phyloP scores from a whole-genome alignment of 441 rosid genomes.

The Kokia cookei region DNA sequence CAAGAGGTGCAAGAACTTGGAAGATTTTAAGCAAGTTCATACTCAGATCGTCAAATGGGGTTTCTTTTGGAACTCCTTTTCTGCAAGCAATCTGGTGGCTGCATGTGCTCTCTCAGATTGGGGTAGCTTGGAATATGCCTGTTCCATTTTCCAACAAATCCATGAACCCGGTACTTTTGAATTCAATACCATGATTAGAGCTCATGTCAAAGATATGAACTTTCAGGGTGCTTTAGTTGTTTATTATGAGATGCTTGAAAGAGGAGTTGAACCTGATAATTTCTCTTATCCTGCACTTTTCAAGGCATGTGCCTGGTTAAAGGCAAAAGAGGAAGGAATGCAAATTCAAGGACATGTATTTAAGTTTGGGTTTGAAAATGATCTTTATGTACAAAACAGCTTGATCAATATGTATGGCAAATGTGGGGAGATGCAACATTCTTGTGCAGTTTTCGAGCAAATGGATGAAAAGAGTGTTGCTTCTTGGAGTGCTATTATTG shows the following conservation, averaged over 20 bases:
- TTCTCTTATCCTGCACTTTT: slow-evolving; percentile 38
- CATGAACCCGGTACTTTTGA: slow-evolving; percentile 54
- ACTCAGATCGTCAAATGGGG: slow-evolving; percentile 58
- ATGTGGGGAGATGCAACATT: slow-evolving; percentile 24
- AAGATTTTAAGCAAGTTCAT: slow-evolving; percentile 61
- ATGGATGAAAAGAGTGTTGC: slow-evolving; percentile 38
- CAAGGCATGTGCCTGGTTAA: slow-evolving; percentile 21
- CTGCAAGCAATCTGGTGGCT: slow-evolving; percentile 48
- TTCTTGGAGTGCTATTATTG: slow-evolving; percentile 63
- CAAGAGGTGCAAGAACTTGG: slow-evolving; percentile 51
- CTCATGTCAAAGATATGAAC: slow-evolving; percentile 31
- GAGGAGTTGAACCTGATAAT: slow-evolving; percentile 47
- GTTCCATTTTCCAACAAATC: slow-evolving; percentile 45
- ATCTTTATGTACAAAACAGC: slow-evolving; percentile 33
- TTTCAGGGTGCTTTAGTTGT: slow-evolving; percentile 39
- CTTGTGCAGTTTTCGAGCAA: slow-evolving; percentile 28
- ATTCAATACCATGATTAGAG: slow-evolving; percentile 52
- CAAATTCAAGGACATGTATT: slow-evolving; percentile 35
- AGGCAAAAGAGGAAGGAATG: slow-evolving; percentile 35
- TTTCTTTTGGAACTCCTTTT: slow-evolving; percentile 42
- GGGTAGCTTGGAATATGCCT: slow-evolving; percentile 67
- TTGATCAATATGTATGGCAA: slow-evolving; percentile 36
- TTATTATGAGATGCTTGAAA: slow-evolving; percentile 53
- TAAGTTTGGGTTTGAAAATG: slow-evolving; percentile 27
- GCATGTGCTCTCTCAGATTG: slow-evolving; percentile 57